Evolutionary conservation across 2,329 filamentous ascomycete species (phyloP).

Genomic region (Botrytis pseudocinerea): DNA sequence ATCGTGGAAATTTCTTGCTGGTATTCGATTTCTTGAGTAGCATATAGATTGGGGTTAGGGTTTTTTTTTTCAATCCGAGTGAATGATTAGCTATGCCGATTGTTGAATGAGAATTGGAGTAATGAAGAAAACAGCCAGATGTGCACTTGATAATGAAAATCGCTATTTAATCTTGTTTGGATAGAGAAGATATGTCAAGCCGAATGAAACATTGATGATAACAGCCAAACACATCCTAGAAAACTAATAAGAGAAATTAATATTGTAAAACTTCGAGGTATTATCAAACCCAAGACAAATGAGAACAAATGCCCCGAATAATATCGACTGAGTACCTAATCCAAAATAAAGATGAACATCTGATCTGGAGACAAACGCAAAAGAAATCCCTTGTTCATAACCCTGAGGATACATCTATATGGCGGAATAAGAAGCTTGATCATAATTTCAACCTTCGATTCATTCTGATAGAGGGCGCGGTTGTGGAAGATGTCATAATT

Average conservation of each 20-base stretch:
- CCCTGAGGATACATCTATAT: too few species aligned
- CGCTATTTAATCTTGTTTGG: neutral
- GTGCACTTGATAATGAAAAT: too few species aligned
- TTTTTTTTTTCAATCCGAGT: neutral
- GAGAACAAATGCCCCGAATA: neutral
- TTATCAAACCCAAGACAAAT: neutral
- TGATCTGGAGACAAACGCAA: neutral
- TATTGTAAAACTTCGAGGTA: neutral
- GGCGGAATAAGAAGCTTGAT: neutral
- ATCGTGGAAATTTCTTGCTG: neutral
- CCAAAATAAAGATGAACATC: too few species aligned
- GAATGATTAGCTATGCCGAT: neutral
- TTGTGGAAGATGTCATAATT: too few species aligned
- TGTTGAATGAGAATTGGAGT: neutral
- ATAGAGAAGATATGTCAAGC: neutral
- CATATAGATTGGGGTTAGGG: neutral
- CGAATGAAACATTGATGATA: neutral
- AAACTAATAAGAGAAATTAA: fast-evolving
- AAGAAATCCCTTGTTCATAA: neutral
- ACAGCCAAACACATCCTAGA: neutral
- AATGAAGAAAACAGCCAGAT: neutral
- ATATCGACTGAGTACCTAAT: neutral
- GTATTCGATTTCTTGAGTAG: neutral
- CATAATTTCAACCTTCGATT: neutral
- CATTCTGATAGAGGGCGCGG: neutral